Percentiles rank a stretch among this genome's conserved stretches.
Conservation (phyloP, 2,329 filamentous ascomycete species). For the Neofusicoccum kwambonambiense region DNA sequence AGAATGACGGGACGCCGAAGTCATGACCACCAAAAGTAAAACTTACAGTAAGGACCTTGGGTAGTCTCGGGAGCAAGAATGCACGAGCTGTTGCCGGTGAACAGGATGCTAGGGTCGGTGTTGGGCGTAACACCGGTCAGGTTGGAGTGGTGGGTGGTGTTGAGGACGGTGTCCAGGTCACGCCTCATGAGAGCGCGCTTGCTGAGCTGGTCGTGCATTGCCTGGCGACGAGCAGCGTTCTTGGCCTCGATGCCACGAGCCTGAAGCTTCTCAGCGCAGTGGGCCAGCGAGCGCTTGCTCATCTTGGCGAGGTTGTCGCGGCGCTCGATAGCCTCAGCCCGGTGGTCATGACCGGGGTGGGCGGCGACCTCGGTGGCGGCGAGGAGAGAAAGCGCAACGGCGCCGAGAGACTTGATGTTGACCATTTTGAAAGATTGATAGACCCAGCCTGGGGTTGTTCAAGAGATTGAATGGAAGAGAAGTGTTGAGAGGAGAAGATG, state of each 20-base stretch:
- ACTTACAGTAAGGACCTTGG: conserved; percentile 30
- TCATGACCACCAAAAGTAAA: too few relatives aligned
- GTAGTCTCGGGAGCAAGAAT: conserved; percentile 35
- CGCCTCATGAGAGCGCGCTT: conserved; percentile 29
- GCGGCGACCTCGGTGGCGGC: conserved; percentile 31
- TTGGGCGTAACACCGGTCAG: conserved; percentile 30
- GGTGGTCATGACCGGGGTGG: conserved; percentile 41
- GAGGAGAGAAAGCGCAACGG: conserved; percentile 23
- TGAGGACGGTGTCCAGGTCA: conserved; percentile 21
- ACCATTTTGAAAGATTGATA: conserved; percentile 5
- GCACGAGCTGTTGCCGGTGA: conserved; percentile 34
- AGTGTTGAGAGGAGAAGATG: background rate
- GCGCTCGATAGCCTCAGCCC: conserved; percentile 36
- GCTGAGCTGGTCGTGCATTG: conserved; percentile 40
- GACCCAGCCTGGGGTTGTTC: background rate
- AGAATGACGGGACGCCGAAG: background rate
- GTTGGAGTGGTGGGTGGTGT: conserved; percentile 32
- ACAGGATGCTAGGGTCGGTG: conserved; percentile 29
- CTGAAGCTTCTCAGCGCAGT: conserved; percentile 42
- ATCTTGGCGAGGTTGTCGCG: conserved; percentile 30
- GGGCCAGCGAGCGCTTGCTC: conserved; percentile 26
- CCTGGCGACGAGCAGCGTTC: conserved; percentile 43
- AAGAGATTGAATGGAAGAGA: background rate
- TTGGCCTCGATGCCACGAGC: conserved; percentile 41
- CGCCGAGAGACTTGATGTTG: conserved; percentile 22